A percentile compares a stretch with the other conserved stretches of the same genome.
Conservation (phyloP, 1,284 basidiomycete species). For the Trichosporon faecale region DNA sequence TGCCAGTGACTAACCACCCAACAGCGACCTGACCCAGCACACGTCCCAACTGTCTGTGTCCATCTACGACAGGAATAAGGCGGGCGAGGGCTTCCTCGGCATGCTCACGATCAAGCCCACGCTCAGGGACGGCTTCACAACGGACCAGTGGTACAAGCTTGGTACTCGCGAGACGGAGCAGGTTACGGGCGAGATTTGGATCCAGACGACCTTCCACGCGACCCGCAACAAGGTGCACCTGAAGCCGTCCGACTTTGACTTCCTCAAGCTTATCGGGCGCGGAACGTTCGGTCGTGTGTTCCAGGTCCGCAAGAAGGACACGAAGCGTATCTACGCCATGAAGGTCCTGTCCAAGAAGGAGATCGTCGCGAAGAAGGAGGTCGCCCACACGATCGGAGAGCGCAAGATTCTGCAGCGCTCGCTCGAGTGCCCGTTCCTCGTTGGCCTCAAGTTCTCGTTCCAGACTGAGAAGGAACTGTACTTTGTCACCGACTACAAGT, state of each 20-base stretch:
- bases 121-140: slow-evolving; percentile 83
- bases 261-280: slow-evolving; percentile 96
- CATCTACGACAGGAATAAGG: slow-evolving; percentile 85
- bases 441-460: slow-evolving; percentile 98
- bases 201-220: slow-evolving; percentile 91
- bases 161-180: slow-evolving; percentile 72
- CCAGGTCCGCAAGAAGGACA: slow-evolving; percentile 97
- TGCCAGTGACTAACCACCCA: not conserved
- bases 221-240: slow-evolving; percentile 77
- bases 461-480: slow-evolving; percentile 95
- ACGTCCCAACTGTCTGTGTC: slow-evolving; percentile 81
- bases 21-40: slow-evolving; percentile 90
- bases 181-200: slow-evolving; percentile 87
- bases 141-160: slow-evolving; percentile 94
- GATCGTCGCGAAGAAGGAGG: slow-evolving; percentile 98
- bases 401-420: slow-evolving; percentile 96
- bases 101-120: slow-evolving; percentile 86
- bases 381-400: slow-evolving; percentile 98
- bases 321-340: slow-evolving; percentile 99
- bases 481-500: slow-evolving; percentile 98
- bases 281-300: slow-evolving; percentile 99
- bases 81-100: slow-evolving; percentile 83
- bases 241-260: slow-evolving; percentile 92
- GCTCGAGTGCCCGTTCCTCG: slow-evolving; percentile 92
- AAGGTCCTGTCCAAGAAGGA: slow-evolving; percentile 98